Percentiles rank a stretch among this genome's conserved stretches.
Evolutionary conservation across 108 stramenopile species (phyloP).

Genomic region (Nitzschia sp.): DNA sequence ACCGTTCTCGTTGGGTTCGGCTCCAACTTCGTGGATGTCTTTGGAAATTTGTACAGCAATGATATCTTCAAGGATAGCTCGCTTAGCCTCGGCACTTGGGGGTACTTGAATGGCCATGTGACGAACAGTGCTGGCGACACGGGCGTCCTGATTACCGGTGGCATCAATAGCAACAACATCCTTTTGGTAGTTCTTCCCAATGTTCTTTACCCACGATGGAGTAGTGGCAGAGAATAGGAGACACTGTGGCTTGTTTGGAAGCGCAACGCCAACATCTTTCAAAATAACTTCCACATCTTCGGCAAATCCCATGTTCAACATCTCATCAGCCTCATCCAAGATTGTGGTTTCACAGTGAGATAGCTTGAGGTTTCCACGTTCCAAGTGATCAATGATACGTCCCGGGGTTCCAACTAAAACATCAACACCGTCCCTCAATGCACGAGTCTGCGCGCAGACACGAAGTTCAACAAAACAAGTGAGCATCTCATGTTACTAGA

Average conservation of each 20-base stretch:
- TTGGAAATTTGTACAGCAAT: conserved; percentile 92
- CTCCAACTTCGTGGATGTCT: conserved; percentile 52
- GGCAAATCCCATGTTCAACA: conserved; percentile 99
- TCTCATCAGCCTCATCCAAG: conserved; percentile 99
- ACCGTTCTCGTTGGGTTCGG: conserved; percentile 50
- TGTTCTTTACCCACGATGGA: conserved; percentile 93
- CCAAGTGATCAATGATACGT: conserved; percentile 94
- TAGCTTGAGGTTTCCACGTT: conserved; percentile 90
- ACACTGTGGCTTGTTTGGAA: conserved; percentile 83
- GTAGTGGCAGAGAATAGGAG: conserved; percentile 98
- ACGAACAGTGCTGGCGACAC: conserved; percentile 91
- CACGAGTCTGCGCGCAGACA: conserved; percentile 45
- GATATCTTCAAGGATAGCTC: conserved; percentile 81
- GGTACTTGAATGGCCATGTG: conserved; percentile 94
- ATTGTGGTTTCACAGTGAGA: conserved; percentile 76
- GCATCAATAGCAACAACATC: conserved; percentile 91
- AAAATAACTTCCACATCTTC: conserved; percentile 96
- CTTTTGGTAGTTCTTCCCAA: conserved; percentile 85
- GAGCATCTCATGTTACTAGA: too few relatives aligned
- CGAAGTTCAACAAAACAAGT: neutral
- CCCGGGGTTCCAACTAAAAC: conserved; percentile 98
- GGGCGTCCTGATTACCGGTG: conserved; percentile 72
- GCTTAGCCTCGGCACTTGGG: conserved; percentile 78
- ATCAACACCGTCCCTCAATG: conserved; percentile 87
- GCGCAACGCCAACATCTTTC: conserved; percentile 59